phyloP scores from a whole-genome alignment of 2,329 filamentous ascomycete species.

The Epichloe uncinata region DNA sequence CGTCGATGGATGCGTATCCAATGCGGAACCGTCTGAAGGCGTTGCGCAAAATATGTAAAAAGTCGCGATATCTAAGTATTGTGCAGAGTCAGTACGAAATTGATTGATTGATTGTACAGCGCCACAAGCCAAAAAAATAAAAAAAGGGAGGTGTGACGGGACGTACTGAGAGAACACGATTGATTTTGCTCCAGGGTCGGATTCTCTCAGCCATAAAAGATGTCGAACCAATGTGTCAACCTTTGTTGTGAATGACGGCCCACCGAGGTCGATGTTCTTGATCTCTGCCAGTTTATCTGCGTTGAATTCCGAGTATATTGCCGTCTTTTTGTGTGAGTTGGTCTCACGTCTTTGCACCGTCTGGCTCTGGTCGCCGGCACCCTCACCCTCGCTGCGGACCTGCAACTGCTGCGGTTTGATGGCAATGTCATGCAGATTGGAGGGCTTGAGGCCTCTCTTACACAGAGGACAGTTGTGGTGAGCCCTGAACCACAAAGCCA shows the following conservation, averaged over 20 bases:
- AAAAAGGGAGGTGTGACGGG: too few species aligned
- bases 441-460: conserved; percentile 51
- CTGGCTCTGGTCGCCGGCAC: conserved; percentile 3
- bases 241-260: conserved; percentile 73
- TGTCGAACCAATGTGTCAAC: conserved; percentile 75
- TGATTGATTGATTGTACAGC: too few species aligned
- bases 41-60: conserved; percentile 56
- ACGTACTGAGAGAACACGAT: conserved; percentile 78
- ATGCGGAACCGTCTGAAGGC: conserved; percentile 65
- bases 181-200: conserved; percentile 77
- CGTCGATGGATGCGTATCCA: conserved; percentile 56
- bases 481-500: conserved; percentile 61
- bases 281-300: conserved; percentile 63
- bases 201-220: conserved; percentile 69
- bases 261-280: conserved; percentile 62
- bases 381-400: conserved; percentile 34
- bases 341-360: conserved; percentile 9
- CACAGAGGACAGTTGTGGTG: conserved; percentile 75
- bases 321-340: conserved; percentile 18
- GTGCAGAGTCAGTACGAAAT: neutral
- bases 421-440: conserved; percentile 73
- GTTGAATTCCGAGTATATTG: conserved; percentile 69
- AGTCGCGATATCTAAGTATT: conserved; percentile 50
- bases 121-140: neutral
- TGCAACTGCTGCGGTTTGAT: conserved; percentile 64